A percentile compares a stretch with the other conserved stretches of the same genome.
Conservation (phyloP, 495 filamentous ascomycete species). For the Xylaria longipes region DNA sequence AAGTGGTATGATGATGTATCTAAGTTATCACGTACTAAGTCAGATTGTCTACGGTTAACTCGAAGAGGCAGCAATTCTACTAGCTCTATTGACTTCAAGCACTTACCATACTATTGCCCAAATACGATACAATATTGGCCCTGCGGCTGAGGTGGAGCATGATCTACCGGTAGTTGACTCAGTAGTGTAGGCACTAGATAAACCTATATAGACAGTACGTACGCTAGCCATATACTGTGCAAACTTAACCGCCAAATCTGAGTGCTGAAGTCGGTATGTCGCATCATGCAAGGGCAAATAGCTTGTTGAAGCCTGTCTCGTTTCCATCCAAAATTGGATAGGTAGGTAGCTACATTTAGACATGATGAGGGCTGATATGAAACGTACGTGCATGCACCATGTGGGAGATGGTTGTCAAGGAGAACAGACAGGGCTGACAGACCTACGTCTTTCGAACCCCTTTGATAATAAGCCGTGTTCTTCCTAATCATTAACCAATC, state of each 20-base stretch:
- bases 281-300: not conserved
- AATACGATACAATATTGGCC: not conserved
- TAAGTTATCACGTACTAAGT: too few relatives aligned
- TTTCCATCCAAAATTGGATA: not conserved
- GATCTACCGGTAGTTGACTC: not conserved
- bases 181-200: too few relatives aligned
- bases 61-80: too few relatives aligned
- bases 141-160: not conserved
- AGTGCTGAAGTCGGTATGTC: not conserved
- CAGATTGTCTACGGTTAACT: too few relatives aligned
- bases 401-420: not conserved
- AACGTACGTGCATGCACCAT: not conserved
- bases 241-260: not conserved
- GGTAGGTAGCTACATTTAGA: not conserved
- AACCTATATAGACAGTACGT: not conserved
- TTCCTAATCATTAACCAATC: not conserved
- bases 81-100: too few relatives aligned
- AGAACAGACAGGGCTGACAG: not conserved
- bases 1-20: too few relatives aligned
- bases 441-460: not conserved
- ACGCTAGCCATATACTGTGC: not conserved
- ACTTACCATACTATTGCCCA: too few relatives aligned
- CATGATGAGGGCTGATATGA: not conserved
- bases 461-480: not conserved
- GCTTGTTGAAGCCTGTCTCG: not conserved